Conservation (phyloP, 2,329 filamentous ascomycete genomes). For the Trichoderma harzianum region DNA sequence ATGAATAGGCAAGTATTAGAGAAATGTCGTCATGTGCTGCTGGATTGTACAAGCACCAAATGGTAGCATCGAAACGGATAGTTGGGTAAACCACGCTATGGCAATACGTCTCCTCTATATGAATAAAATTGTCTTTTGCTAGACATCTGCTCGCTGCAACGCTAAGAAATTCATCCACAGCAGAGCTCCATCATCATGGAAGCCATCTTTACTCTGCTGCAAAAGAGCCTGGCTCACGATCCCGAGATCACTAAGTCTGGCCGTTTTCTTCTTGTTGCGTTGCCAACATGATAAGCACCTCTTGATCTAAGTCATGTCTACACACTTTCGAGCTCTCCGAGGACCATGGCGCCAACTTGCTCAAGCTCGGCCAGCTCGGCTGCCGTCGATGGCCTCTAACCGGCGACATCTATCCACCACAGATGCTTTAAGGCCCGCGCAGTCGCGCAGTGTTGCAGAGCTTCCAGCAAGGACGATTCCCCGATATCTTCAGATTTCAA, state of each 20-base stretch:
- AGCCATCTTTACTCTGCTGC: not conserved
- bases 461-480: constrained; percentile 36
- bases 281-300: constrained; percentile 15
- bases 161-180: not conserved
- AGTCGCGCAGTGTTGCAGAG: constrained; percentile 31
- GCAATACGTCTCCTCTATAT: not conserved
- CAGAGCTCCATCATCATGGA: constrained; percentile 2
- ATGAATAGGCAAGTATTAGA: not conserved
- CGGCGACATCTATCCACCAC: constrained; percentile 50
- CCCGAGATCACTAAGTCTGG: not conserved
- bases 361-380: constrained; percentile 13
- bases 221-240: not conserved
- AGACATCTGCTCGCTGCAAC: not conserved
- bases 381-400: not conserved
- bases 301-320: constrained; percentile 17
- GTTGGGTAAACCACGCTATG: not conserved
- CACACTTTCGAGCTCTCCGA: not conserved
- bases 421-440: constrained; percentile 32
- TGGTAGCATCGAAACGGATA: not conserved
- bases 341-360: constrained; percentile 15
- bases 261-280: not conserved
- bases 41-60: not conserved
- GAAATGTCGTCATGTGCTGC: not conserved
- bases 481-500: constrained; percentile 39
- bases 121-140: not conserved